These are phyloP conservation scores for Fusarium sp. DNA, from an alignment of 2,329 filamentous ascomycete genomes.

Conservation along the genomic window DNA sequence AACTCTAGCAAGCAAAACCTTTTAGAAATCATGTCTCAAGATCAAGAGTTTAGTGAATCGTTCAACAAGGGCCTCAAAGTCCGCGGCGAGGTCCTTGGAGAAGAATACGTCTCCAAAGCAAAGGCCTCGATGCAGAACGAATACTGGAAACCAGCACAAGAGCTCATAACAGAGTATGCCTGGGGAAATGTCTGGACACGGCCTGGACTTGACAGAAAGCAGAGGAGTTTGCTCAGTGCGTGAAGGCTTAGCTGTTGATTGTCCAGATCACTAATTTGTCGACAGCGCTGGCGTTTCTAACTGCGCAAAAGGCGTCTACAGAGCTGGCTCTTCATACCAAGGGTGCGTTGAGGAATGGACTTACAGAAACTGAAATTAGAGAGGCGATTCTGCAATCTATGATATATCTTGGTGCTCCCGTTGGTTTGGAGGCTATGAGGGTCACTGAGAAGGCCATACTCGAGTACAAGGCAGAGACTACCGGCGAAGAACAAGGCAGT, in stretches of 20 bases:
- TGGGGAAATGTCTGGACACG: slow-evolving; percentile 35
- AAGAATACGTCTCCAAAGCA: slow-evolving; percentile 37
- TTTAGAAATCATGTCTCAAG: slow-evolving; percentile 4
- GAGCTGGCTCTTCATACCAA: slow-evolving; percentile 34
- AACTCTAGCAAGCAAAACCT: no score
- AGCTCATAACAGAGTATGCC: slow-evolving; percentile 31
- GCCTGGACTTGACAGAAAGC: slow-evolving; percentile 31
- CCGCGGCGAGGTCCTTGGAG: slow-evolving; percentile 30
- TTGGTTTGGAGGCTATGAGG: slow-evolving; percentile 34
- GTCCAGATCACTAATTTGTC: rapidly evolving
- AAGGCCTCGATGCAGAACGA: slow-evolving; percentile 23
- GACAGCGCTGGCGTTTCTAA: slow-evolving; percentile 31
- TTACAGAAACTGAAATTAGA: slow-evolving; percentile 35
- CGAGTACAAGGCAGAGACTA: slow-evolving; percentile 5
- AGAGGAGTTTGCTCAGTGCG: slow-evolving; percentile 35
- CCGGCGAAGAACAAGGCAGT: background rate
- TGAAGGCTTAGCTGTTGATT: background rate
- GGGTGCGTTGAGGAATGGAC: slow-evolving; percentile 28
- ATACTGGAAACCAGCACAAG: slow-evolving; percentile 35
- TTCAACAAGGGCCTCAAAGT: slow-evolving; percentile 21
- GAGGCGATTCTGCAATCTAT: slow-evolving; percentile 35
- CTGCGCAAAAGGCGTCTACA: slow-evolving; percentile 26
- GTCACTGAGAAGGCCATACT: slow-evolving; percentile 30
- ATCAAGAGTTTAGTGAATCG: slow-evolving; percentile 14
- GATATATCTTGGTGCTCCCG: slow-evolving; percentile 34